Percentiles rank a stretch among this genome's conserved stretches.
Conservation (phyloP, 106 monocot species). For the Xerophyta viscosa region DNA sequence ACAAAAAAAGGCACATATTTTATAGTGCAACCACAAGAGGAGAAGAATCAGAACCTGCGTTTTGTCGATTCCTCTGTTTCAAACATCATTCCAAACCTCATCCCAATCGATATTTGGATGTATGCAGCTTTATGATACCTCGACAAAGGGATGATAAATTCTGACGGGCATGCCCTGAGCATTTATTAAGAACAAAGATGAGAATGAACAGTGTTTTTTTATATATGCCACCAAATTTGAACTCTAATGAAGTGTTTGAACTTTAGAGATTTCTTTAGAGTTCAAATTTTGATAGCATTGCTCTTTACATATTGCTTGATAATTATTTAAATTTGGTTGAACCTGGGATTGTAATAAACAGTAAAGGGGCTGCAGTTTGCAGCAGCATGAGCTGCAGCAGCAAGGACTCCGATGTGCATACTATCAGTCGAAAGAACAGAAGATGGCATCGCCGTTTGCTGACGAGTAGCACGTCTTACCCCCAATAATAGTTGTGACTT, state of each 20-base stretch:
- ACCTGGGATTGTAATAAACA: conserved; percentile 96
- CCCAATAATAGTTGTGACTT: conserved; percentile 89
- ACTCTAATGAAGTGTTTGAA: too few relatives aligned
- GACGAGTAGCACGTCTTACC: conserved; percentile 65
- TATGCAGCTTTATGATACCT: conserved; percentile 77
- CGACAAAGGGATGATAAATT: conserved; percentile 70
- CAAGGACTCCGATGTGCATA: conserved; percentile 95
- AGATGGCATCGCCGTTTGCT: conserved; percentile 61
- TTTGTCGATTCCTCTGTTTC: conserved; percentile 89
- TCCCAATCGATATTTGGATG: conserved; percentile 72
- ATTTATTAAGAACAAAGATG: conserved; percentile 1
- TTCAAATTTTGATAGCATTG: too few relatives aligned
- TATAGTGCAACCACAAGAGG: too few relatives aligned
- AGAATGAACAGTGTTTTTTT: neutral
- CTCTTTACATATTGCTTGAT: too few relatives aligned
- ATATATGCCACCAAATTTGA: too few relatives aligned
- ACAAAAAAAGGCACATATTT: too few relatives aligned
- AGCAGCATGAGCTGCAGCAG: conserved; percentile 91
- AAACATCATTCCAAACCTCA: conserved; percentile 99
- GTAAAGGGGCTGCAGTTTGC: conserved; percentile 68
- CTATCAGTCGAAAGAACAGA: conserved; percentile 93
- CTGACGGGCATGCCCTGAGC: conserved; percentile 72
- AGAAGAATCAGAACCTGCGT: conserved; percentile 52
- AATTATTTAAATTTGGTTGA: neutral
- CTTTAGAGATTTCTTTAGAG: too few relatives aligned